A percentile compares a stretch with the other conserved stretches of the same genome.
Conservation (phyloP, 345 rosid genomes). For the Acer negundo region DNA sequence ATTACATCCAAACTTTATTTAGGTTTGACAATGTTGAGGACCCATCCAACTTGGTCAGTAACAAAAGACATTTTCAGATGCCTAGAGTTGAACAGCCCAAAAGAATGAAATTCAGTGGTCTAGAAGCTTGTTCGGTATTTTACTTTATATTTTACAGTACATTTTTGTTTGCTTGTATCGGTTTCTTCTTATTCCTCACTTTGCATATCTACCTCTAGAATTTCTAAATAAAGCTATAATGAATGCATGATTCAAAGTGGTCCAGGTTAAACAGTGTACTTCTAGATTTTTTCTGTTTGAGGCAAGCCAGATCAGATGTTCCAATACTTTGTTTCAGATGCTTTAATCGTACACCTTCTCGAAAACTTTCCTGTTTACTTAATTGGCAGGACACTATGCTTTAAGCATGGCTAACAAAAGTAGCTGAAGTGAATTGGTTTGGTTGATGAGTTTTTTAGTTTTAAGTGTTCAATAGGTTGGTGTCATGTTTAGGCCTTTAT, state of each 20-base stretch:
- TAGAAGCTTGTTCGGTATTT: constrained; percentile 48
- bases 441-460: background rate
- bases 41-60: constrained; percentile 28
- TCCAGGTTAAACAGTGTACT: background rate
- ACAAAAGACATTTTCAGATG: constrained; percentile 59
- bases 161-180: background rate
- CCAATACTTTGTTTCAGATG: background rate
- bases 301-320: background rate
- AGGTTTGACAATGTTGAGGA: constrained; percentile 74
- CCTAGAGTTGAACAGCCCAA: constrained; percentile 53
- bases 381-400: background rate
- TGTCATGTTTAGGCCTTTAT: background rate
- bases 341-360: too few species aligned
- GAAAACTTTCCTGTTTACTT: background rate
- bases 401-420: constrained; percentile 2
- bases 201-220: too few species aligned
- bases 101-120: constrained; percentile 50
- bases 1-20: constrained; percentile 21
- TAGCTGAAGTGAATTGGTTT: background rate
- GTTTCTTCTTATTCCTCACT: too few species aligned
- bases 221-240: too few species aligned
- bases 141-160: background rate
- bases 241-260: background rate
- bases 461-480: background rate
- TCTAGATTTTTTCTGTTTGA: background rate